These are phyloP conservation scores for Onygenales sp. DNA, from an alignment of 2,329 filamentous ascomycete genomes.

Conservation along the genomic window DNA sequence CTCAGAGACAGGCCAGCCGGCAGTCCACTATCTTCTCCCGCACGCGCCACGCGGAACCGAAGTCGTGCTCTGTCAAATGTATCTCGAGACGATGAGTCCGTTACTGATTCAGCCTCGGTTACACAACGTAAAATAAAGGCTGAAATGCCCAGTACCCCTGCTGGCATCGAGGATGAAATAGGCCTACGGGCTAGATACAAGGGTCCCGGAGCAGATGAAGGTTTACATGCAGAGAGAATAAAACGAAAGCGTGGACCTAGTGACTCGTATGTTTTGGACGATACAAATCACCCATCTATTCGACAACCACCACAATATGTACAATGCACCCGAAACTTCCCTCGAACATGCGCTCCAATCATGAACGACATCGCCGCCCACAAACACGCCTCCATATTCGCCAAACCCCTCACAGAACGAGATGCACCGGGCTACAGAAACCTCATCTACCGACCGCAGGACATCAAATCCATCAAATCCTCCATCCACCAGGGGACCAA, in stretches of 20 bases:
- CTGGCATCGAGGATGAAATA: constrained; percentile 19
- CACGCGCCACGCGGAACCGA: constrained; percentile 26
- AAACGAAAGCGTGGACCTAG: constrained; percentile 34
- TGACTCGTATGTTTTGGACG: constrained; percentile 16
- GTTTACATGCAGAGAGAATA: constrained; percentile 18
- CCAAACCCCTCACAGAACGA: constrained; percentile 61
- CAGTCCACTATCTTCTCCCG: constrained; percentile 15
- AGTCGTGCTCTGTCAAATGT: constrained; percentile 27
- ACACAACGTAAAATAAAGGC: constrained; percentile 20
- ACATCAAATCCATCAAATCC: constrained; percentile 67
- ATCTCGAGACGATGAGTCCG: constrained; percentile 25
- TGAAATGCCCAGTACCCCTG: constrained; percentile 27
- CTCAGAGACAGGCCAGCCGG: constrained; percentile 1
- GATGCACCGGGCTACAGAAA: constrained; percentile 68
- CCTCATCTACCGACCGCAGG: constrained; percentile 64
- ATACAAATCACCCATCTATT: constrained; percentile 18
- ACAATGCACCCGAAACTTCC: constrained; percentile 38
- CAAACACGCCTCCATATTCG: constrained; percentile 70
- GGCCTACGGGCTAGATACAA: constrained; percentile 17
- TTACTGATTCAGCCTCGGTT: constrained; percentile 10
- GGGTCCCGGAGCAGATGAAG: constrained; percentile 15
- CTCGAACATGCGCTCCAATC: constrained; percentile 61
- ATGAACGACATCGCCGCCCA: constrained; percentile 69
- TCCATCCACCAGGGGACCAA: constrained; percentile 49
- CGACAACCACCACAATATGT: constrained; percentile 26